A percentile compares a stretch with the other conserved stretches of the same genome.
Evolutionary conservation across 345 rosid genomes (phyloP).

Genomic region (Aegle marmelos): DNA sequence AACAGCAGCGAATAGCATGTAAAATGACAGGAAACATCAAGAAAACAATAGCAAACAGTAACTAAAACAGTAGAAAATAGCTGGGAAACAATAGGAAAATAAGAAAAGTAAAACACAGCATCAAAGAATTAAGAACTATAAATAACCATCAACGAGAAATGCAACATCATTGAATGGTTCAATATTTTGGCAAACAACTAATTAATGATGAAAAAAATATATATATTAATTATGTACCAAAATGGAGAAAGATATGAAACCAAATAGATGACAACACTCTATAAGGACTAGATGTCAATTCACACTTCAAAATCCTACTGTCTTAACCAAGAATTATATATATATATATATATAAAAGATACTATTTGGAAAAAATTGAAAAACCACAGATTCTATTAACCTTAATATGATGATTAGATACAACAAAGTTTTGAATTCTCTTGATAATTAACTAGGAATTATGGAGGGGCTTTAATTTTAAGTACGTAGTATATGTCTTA

Average conservation of each 20-base stretch:
- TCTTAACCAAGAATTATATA: background rate
- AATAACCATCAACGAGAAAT: background rate
- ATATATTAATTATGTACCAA: no score
- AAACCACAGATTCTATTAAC: background rate
- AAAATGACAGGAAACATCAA: background rate
- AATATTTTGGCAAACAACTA: background rate
- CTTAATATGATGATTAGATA: background rate
- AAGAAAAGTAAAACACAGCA: no score
- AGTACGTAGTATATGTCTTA: no score
- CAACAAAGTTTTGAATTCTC: background rate
- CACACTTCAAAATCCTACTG: background rate
- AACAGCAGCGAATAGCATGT: background rate
- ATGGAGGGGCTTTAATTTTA: no score
- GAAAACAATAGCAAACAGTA: no score
- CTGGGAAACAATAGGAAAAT: no score
- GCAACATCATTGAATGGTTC: background rate
- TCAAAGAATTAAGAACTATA: constrained; percentile 1
- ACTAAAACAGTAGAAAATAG: no score
- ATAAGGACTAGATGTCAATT: background rate
- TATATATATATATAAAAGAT: background rate
- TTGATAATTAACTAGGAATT: background rate
- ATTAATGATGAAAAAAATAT: background rate
- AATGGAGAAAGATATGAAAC: no score
- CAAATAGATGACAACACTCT: no score
- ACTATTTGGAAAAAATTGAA: background rate